A percentile compares a stretch with the other conserved stretches of the same genome.
Evolutionary conservation across 2,329 filamentous ascomycete genomes (phyloP).

Genomic region (Lachnellula willkommii): DNA sequence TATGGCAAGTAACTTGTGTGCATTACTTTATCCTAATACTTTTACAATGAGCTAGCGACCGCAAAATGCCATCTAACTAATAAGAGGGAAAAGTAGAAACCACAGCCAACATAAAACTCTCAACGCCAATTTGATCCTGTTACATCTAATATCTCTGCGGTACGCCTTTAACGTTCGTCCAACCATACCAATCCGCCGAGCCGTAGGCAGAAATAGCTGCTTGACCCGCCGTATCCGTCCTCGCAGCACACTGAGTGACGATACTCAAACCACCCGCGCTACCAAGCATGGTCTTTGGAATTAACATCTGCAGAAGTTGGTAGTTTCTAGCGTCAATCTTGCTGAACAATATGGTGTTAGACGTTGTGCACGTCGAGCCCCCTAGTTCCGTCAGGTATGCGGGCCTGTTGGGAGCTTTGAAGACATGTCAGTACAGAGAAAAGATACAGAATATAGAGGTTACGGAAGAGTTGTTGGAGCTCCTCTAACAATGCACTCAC

Average conservation of each 20-base stretch:
- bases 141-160: neutral
- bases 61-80: neutral
- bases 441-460: too few relatives aligned
- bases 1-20: neutral
- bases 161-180: conserved; percentile 3
- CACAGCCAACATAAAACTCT: neutral
- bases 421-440: neutral
- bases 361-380: neutral
- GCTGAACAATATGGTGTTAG: neutral
- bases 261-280: neutral
- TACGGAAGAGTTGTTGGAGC: neutral
- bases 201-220: conserved; percentile 1
- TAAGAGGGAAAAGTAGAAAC: neutral
- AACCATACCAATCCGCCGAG: neutral
- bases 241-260: neutral
- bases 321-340: neutral
- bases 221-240: neutral
- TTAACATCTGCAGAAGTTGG: conserved; percentile 1
- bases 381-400: neutral
- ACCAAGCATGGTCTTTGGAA: conserved; percentile 1
- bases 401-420: conserved; percentile 2
- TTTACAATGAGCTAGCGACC: neutral
- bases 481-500: conserved; percentile 4
- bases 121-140: neutral
- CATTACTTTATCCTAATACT: neutral